These are phyloP conservation scores for Dissophora ornata DNA, from an alignment of 192 early-diverging fungal genomes.

Conservation along the genomic window DNA sequence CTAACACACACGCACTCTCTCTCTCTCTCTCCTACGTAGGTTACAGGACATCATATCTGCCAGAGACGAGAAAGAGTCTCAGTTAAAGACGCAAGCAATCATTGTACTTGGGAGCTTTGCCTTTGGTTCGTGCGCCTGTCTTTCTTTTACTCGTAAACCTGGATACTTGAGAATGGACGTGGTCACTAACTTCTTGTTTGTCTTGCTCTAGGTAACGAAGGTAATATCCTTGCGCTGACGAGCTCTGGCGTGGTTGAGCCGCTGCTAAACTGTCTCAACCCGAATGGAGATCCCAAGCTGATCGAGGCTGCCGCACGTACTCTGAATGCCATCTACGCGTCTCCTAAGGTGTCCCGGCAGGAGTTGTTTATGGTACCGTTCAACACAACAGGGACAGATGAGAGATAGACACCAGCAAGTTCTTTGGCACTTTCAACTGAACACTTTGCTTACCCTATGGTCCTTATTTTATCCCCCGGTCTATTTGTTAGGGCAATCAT, in stretches of 20 bases:
- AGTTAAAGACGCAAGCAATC: constrained; percentile 70
- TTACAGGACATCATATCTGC: constrained; percentile 65
- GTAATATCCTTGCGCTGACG: constrained; percentile 68
- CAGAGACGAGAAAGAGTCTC: constrained; percentile 44
- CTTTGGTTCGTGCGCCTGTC: constrained; percentile 59
- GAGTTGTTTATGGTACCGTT: constrained; percentile 60
- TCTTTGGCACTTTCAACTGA: no score
- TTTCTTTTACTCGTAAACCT: constrained; percentile 5
- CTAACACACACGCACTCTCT: not conserved
- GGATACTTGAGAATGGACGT: no score
- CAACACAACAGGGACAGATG: no score
- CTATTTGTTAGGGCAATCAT: constrained; percentile 54
- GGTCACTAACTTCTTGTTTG: no score
- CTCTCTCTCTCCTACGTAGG: constrained; percentile 43
- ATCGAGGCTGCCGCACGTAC: constrained; percentile 77
- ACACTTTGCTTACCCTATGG: no score
- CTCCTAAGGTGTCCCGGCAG: constrained; percentile 61
- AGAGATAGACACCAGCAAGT: not conserved
- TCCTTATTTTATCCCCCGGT: not conserved
- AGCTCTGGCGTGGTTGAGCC: constrained; percentile 68
- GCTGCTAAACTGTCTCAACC: constrained; percentile 60
- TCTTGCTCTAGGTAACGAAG: constrained; percentile 69
- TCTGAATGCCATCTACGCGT: constrained; percentile 72
- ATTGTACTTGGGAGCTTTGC: constrained; percentile 77
- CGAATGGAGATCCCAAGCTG: constrained; percentile 58